Conservation (phyloP, 108 stramenopile species). For the Aurantiochytrium sp. region DNA sequence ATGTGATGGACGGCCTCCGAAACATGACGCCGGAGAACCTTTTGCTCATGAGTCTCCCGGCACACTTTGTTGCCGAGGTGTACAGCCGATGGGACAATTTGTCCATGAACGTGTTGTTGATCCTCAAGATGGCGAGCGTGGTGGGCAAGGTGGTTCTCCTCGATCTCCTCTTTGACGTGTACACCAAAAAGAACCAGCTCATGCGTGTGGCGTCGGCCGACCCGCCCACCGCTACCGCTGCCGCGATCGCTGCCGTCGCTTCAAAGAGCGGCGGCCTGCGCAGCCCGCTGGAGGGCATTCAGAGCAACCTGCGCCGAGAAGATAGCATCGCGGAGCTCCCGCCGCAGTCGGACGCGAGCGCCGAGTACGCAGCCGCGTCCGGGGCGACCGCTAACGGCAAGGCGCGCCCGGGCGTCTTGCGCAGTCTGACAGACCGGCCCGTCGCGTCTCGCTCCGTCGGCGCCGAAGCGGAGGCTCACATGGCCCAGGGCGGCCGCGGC, state of each 20-base stretch:
- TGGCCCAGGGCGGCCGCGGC: no score
- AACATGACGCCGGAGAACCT: background rate
- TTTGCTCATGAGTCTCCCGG: background rate
- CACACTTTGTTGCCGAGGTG: background rate
- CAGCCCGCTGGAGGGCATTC: background rate
- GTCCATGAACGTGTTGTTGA: background rate
- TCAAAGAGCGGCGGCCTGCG: no score
- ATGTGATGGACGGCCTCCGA: background rate
- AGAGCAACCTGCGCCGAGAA: slow-evolving; percentile 1
- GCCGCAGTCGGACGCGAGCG: background rate
- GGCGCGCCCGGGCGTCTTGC: background rate
- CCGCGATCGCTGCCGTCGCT: no score
- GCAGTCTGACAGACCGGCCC: background rate
- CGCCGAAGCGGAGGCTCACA: no score
- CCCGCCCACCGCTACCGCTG: background rate
- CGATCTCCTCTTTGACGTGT: background rate
- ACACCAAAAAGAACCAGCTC: background rate
- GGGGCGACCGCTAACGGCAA: background rate
- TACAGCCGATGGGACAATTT: background rate
- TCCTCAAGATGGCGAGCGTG: slow-evolving; percentile 2
- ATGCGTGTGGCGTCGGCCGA: background rate
- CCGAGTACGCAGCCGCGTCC: background rate
- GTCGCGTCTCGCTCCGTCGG: no score
- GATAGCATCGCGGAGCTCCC: background rate
- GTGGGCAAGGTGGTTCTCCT: background rate